Percentiles rank a stretch among this genome's conserved stretches.
phyloP scores from a whole-genome alignment of 2,329 filamentous ascomycete genomes.

The Arthrobotrys entomopaga region DNA sequence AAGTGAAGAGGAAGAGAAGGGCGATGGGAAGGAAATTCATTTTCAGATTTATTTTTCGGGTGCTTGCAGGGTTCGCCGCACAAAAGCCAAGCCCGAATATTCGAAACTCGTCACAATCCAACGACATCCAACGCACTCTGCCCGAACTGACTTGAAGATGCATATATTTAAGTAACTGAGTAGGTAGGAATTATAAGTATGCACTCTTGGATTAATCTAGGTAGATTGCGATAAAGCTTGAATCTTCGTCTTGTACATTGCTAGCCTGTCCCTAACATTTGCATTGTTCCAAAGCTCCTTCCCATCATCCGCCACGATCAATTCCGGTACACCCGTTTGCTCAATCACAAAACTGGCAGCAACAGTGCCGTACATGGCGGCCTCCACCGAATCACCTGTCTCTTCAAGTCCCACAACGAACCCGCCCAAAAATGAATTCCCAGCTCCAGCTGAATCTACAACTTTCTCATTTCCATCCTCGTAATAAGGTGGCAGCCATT shows the following conservation, averaged over 20 bases:
- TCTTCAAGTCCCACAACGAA: constrained; percentile 59
- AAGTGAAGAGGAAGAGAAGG: constrained; percentile 46
- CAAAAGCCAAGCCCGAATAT: constrained; percentile 23
- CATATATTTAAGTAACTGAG: too few relatives aligned
- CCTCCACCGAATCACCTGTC: constrained; percentile 56
- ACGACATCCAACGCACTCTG: constrained; percentile 21
- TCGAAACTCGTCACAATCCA: constrained; percentile 14
- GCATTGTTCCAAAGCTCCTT: constrained; percentile 32
- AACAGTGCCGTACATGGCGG: constrained; percentile 60
- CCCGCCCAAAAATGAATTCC: constrained; percentile 62
- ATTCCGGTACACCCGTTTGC: constrained; percentile 60
- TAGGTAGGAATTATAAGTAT: too few relatives aligned
- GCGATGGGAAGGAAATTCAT: constrained; percentile 32
- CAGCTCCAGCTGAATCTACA: constrained; percentile 62
- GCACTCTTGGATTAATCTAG: too few relatives aligned
- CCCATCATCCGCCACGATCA: constrained; percentile 12
- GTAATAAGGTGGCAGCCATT: constrained; percentile 61
- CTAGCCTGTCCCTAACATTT: constrained; percentile 27
- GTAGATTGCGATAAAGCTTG: background rate
- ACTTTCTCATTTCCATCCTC: constrained; percentile 52
- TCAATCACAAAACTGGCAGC: constrained; percentile 61
- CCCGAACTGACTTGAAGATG: too few relatives aligned
- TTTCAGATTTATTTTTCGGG: constrained; percentile 42
- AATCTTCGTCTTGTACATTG: constrained; percentile 6
- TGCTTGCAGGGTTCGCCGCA: constrained; percentile 31